These are phyloP conservation scores for Zygotorulaspora mrakii DNA, from an alignment of 1,139 yeast species.

Conservation along the genomic window DNA sequence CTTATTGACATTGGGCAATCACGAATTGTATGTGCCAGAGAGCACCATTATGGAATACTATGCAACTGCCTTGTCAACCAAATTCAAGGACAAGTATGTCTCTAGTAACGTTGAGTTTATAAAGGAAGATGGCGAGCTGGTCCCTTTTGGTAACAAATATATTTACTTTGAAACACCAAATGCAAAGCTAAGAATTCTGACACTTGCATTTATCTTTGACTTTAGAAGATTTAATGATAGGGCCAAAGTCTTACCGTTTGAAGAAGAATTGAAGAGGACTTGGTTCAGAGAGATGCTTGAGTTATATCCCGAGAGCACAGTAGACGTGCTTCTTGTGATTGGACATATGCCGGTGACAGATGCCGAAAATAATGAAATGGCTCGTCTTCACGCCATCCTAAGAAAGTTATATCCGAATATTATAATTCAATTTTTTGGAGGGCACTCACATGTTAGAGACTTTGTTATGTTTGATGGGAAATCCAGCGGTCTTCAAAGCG, in stretches of 20 bases:
- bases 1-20: conserved; percentile 83
- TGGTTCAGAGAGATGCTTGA: conserved; percentile 62
- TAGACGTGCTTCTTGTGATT: conserved; percentile 66
- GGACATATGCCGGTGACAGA: conserved; percentile 77
- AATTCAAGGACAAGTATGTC: conserved; percentile 63
- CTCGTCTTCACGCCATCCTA: conserved; percentile 49
- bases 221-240: conserved; percentile 59
- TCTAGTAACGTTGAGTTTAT: conserved; percentile 76
- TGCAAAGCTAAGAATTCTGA: conserved; percentile 51
- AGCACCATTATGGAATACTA: conserved; percentile 66
- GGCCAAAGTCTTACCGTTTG: conserved; percentile 63
- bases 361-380: conserved; percentile 51
- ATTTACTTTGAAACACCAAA: conserved; percentile 62
- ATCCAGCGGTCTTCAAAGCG: conserved; percentile 81
- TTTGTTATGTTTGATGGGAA: conserved; percentile 62
- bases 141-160: conserved; percentile 65
- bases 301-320: conserved; percentile 41
- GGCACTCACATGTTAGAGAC: conserved; percentile 91
- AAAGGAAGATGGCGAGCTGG: conserved; percentile 48
- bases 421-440: conserved; percentile 85
- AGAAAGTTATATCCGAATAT: conserved; percentile 57
- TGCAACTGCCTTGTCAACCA: conserved; percentile 45
- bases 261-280: conserved; percentile 44
- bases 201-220: conserved; percentile 78
- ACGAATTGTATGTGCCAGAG: conserved; percentile 76